phyloP scores from a whole-genome alignment of 176 grass and related monocot genomes.

The Juncus effusus region DNA sequence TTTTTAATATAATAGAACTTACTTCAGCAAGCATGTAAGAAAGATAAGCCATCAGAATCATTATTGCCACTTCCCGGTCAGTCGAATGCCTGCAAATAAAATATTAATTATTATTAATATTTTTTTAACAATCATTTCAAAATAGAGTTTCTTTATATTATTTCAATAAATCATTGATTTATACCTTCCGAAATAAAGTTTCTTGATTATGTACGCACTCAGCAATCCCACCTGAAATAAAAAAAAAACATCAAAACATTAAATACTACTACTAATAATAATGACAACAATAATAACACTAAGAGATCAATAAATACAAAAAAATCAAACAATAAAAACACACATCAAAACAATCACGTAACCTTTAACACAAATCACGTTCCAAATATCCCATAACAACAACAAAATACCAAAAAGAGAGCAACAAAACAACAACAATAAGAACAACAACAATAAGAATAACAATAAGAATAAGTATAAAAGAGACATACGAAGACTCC shows the following conservation, averaged over 20 bases:
- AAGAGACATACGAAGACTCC: conserved; percentile 78
- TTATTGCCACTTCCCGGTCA: conserved; percentile 91
- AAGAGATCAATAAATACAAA: too few relatives aligned
- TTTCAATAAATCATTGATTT: conserved; percentile 18
- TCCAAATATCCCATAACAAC: conserved; percentile 22
- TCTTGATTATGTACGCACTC: conserved; percentile 91
- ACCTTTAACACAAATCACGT: too few relatives aligned
- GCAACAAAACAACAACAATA: too few relatives aligned
- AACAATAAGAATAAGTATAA: not conserved
- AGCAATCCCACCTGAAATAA: conserved; percentile 67
- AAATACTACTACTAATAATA: not conserved
- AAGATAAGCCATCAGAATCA: conserved; percentile 99
- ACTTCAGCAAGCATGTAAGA: conserved; percentile 99
- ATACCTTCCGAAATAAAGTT: conserved; percentile 95
- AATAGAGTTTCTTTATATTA: not conserved
- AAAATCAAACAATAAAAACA: too few relatives aligned
- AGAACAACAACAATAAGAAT: too few relatives aligned
- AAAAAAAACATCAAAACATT: conserved; percentile 8
- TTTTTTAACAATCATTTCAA: conserved; percentile 7
- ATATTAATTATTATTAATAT: not conserved
- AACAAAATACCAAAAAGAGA: not conserved
- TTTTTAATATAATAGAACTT: conserved; percentile 1
- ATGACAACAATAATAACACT: too few relatives aligned
- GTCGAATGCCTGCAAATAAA: conserved; percentile 80
- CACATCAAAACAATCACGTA: too few relatives aligned